Evolutionary conservation across 495 filamentous ascomycete genomes (phyloP), one percentile per base, ranked within the genome.

Genomic region (Copromyces sp.): DNA sequence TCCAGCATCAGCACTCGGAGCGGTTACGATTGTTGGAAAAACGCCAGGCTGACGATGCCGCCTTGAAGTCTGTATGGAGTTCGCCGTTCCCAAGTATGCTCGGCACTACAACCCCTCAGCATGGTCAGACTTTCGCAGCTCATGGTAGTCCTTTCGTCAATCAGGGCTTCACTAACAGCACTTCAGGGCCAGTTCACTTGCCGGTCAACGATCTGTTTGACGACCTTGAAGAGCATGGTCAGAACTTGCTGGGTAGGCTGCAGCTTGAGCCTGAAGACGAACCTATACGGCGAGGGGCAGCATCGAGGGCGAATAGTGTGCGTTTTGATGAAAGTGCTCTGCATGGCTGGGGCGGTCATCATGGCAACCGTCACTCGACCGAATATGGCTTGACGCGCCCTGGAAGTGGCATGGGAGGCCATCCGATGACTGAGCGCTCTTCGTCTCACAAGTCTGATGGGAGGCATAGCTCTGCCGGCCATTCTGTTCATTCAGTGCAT

Each of bases 241-340:
- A 89, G 73, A 89, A 86, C 71, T 84, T 95, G 74, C 82, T 94
- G 17, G 89, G 89, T 53, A 89, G 90, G 38, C 86, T 97, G 70
- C 93, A 93, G 17, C 83, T 98, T 9, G 81, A 80, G 71, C 85
- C 90, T 6, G 95, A 97, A 73, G 93, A 98, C 53, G 94, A 98
- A 79, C 96, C 95, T 4, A 80, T 83, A 53, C 87, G 96, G 72
- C 88, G 96, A 71, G 95, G 95, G 32, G 84, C 82, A 7, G 90
- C 94, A 39, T 99, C 96, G 39, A 87, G 95, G 74, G 95, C 95
- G 29, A 98, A 98, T 77, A 98, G 96, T 80, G 95, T 99, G 74
- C 92, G 95, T n/a, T 99, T 99, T 77, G 95, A 99, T 78, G 94
- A 98, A 79, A 97, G 93, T 78, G 95, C 96, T 3, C 89, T 97